Evolutionary conservation across 768 basidiomycete species (phyloP).

Genomic region (Boletus speciosus): DNA sequence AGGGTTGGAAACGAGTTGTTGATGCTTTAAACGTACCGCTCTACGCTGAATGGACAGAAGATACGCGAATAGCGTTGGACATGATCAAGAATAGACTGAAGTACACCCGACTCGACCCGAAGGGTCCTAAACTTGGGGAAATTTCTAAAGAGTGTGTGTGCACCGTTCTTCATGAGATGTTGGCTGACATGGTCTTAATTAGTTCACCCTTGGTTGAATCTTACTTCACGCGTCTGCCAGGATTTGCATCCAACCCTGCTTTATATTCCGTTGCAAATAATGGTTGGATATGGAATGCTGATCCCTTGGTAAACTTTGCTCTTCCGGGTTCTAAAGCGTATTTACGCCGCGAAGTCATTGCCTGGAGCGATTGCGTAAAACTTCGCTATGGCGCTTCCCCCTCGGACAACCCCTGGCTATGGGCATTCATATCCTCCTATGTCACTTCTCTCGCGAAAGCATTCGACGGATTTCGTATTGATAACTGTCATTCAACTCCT

Average conservation of each 20-base stretch:
- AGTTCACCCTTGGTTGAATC: slow-evolving; percentile 85
- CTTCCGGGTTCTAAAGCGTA: slow-evolving; percentile 90
- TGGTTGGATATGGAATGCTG: slow-evolving; percentile 98
- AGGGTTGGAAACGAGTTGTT: slow-evolving; percentile 73
- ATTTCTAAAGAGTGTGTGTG: slow-evolving; percentile 69
- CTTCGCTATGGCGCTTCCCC: slow-evolving; percentile 85
- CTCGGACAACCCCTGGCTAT: slow-evolving; percentile 87
- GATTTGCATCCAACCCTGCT: slow-evolving; percentile 47
- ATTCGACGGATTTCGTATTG: slow-evolving; percentile 96
- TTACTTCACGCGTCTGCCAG: slow-evolving; percentile 86
- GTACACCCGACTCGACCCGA: slow-evolving; percentile 75
- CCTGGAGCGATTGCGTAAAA: slow-evolving; percentile 98
- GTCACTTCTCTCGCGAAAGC: slow-evolving; percentile 72
- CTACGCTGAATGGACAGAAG: slow-evolving; percentile 84
- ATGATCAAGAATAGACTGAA: slow-evolving; percentile 72
- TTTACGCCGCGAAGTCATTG: slow-evolving; percentile 92
- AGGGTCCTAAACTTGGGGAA: slow-evolving; percentile 81
- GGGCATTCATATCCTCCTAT: slow-evolving; percentile 87
- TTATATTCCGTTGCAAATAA: slow-evolving; percentile 91
- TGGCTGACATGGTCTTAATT: slow-evolving; percentile 9
- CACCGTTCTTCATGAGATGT: not conserved
- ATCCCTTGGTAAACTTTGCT: slow-evolving; percentile 94
- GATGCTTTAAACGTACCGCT: slow-evolving; percentile 87
- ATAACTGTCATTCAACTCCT: slow-evolving; percentile 98
- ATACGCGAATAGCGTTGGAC: slow-evolving; percentile 69